phyloP scores from a whole-genome alignment of 768 basidiomycete genomes.

The Tylopilus cervinicoccineus region DNA sequence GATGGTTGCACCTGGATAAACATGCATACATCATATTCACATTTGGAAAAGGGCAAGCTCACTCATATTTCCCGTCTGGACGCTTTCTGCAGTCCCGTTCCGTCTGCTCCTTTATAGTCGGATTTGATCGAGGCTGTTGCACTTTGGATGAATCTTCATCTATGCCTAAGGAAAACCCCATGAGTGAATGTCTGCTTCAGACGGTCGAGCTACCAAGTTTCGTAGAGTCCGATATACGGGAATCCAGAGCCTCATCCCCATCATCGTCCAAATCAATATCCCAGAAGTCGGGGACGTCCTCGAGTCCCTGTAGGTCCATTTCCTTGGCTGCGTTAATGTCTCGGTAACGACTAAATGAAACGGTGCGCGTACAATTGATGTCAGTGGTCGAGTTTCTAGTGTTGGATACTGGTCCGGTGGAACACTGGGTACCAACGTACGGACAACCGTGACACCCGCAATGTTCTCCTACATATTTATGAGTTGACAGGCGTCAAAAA shows the following conservation, averaged over 20 bases:
- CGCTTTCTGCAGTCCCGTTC: conserved; percentile 36
- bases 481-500: conserved; percentile 8
- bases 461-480: conserved; percentile 55
- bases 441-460: conserved; percentile 58
- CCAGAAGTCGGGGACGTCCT: conserved; percentile 71
- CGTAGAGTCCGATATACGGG: conserved; percentile 34
- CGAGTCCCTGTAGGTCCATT: conserved; percentile 59
- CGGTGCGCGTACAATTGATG: conserved; percentile 42
- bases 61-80: conserved; percentile 65
- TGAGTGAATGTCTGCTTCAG: not conserved
- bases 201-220: conserved; percentile 20
- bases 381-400: conserved; percentile 67
- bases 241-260: conserved; percentile 18
- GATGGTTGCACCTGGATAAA: conserved; percentile 63
- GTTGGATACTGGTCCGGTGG: conserved; percentile 56
- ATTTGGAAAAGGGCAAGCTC: conserved; percentile 14
- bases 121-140: conserved; percentile 2
- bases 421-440: conserved; percentile 56
- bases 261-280: conserved; percentile 36
- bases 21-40: not conserved
- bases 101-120: conserved; percentile 1
- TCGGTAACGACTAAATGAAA: not conserved
- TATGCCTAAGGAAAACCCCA: not conserved
- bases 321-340: conserved; percentile 42
- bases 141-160: not conserved